These are phyloP conservation scores for Dictyostelium discoideum DNA, from an alignment of 78 protist genomes.

Conservation along the genomic window DNA sequence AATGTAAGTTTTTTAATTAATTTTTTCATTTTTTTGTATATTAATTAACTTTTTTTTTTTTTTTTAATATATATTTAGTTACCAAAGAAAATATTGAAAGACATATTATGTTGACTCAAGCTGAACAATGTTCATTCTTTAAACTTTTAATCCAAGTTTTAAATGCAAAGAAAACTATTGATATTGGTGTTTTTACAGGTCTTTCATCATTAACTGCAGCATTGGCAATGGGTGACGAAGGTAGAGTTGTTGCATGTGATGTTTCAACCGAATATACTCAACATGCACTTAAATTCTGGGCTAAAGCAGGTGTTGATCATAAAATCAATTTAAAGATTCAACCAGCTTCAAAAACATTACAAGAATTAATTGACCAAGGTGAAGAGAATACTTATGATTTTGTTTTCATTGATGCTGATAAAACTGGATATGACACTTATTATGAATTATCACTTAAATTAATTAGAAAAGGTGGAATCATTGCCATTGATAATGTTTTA, in stretches of 20 bases:
- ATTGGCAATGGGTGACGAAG: slow-evolving; percentile 83
- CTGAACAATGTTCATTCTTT: slow-evolving; percentile 38
- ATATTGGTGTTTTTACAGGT: slow-evolving; percentile 89
- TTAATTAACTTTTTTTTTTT: neutral
- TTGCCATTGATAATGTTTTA: slow-evolving; percentile 83
- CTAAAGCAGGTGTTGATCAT: slow-evolving; percentile 78
- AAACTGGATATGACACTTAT: slow-evolving; percentile 72
- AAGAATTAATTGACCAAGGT: slow-evolving; percentile 45
- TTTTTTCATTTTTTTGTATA: neutral
- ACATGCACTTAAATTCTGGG: slow-evolving; percentile 69
- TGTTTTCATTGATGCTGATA: slow-evolving; percentile 90
- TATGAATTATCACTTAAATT: slow-evolving; percentile 80
- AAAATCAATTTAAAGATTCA: slow-evolving; percentile 80
- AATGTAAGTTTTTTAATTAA: neutral
- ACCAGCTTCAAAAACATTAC: slow-evolving; percentile 83
- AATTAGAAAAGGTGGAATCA: slow-evolving; percentile 84
- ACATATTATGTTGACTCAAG: slow-evolving; percentile 6
- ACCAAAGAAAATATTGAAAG: neutral
- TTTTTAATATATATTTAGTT: neutral
- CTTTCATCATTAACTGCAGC: slow-evolving; percentile 71
- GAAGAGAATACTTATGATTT: slow-evolving; percentile 84
- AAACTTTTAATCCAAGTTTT: slow-evolving; percentile 34
- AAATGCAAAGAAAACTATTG: slow-evolving; percentile 80
- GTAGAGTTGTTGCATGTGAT: slow-evolving; percentile 79
- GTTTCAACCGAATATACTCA: slow-evolving; percentile 79